Evolutionary conservation across 2,329 filamentous ascomycete species (phyloP).

Genomic region (Pseudocercospora vitis): DNA sequence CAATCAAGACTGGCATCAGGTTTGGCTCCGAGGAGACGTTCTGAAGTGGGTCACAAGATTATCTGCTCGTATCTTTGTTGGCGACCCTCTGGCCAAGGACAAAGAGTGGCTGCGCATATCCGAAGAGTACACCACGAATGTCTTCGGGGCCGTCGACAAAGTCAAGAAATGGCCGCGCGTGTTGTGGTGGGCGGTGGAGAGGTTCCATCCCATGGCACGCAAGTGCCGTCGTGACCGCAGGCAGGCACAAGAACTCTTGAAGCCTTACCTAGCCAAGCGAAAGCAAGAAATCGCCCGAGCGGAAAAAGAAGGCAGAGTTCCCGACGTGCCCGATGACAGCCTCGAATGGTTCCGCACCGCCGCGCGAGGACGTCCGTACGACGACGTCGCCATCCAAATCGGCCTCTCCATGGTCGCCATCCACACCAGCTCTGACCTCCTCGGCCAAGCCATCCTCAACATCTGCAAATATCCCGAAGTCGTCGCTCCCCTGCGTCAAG

Average conservation of each 20-base stretch:
- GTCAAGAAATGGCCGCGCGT: slow-evolving; percentile 40
- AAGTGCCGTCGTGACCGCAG: slow-evolving; percentile 36
- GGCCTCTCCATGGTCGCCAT: slow-evolving; percentile 30
- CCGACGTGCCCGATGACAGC: slow-evolving; percentile 27
- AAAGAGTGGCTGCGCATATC: slow-evolving; percentile 43
- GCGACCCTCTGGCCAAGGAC: slow-evolving; percentile 40
- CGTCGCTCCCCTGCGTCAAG: slow-evolving; percentile 22
- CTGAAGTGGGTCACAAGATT: slow-evolving; percentile 42
- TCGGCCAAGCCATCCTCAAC: slow-evolving; percentile 28
- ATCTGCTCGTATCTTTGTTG: slow-evolving; percentile 45
- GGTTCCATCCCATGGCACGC: slow-evolving; percentile 39
- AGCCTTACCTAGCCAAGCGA: slow-evolving; percentile 35
- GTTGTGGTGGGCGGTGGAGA: slow-evolving; percentile 39
- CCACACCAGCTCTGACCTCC: slow-evolving; percentile 34
- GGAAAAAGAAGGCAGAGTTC: slow-evolving; percentile 20
- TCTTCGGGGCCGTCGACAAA: slow-evolving; percentile 36
- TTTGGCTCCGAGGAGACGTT: slow-evolving; percentile 29
- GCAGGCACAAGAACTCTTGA: slow-evolving; percentile 38
- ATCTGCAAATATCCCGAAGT: slow-evolving; percentile 25
- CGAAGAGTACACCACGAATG: slow-evolving; percentile 41
- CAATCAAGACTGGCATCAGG: slow-evolving; percentile 18
- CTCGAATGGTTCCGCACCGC: slow-evolving; percentile 34
- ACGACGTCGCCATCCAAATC: slow-evolving; percentile 29
- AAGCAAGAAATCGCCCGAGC: slow-evolving; percentile 19
- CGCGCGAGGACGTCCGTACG: slow-evolving; percentile 23